These are phyloP conservation scores for Cercophora samala DNA, from an alignment of 495 filamentous ascomycete species.

Conservation along the genomic window DNA sequence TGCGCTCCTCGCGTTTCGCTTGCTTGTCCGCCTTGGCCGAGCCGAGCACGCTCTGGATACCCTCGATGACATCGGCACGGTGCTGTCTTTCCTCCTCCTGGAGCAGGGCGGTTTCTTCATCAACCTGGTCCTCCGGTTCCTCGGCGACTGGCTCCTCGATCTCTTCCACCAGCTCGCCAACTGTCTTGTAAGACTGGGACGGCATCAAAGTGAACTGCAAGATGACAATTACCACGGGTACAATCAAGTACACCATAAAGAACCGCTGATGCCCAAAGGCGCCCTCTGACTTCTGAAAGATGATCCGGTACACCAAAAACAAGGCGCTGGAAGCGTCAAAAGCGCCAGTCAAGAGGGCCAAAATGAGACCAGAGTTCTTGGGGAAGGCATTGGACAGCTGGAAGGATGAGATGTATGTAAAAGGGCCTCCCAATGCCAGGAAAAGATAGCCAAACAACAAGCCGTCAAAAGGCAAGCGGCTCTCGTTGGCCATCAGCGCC, in stretches of 20 bases:
- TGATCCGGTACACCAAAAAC: constrained; percentile 78
- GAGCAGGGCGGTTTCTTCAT: constrained; percentile 57
- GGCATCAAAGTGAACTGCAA: constrained; percentile 77
- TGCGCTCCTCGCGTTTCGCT: constrained; percentile 52
- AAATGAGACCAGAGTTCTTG: constrained; percentile 74
- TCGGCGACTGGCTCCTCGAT: constrained; percentile 50
- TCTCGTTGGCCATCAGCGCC: constrained; percentile 66
- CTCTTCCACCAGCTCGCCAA: constrained; percentile 73
- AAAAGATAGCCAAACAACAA: constrained; percentile 79
- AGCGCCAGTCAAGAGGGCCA: constrained; percentile 81
- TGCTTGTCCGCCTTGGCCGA: constrained; percentile 55
- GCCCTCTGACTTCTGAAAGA: constrained; percentile 62
- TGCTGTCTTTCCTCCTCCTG: constrained; percentile 61
- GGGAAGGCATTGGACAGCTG: constrained; percentile 93
- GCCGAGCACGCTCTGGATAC: constrained; percentile 72
- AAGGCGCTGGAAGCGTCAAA: constrained; percentile 88
- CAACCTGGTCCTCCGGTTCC: constrained; percentile 54
- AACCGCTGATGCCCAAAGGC: constrained; percentile 64
- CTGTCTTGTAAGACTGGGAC: constrained; percentile 77
- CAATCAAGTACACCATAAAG: constrained; percentile 72
- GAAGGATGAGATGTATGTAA: constrained; percentile 86
- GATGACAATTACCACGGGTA: constrained; percentile 66
- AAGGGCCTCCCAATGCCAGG: constrained; percentile 80
- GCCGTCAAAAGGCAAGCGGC: constrained; percentile 61
- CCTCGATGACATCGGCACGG: constrained; percentile 64